phyloP scores from a whole-genome alignment of 108 stramenopile species.

The Craspedostauros australis region DNA sequence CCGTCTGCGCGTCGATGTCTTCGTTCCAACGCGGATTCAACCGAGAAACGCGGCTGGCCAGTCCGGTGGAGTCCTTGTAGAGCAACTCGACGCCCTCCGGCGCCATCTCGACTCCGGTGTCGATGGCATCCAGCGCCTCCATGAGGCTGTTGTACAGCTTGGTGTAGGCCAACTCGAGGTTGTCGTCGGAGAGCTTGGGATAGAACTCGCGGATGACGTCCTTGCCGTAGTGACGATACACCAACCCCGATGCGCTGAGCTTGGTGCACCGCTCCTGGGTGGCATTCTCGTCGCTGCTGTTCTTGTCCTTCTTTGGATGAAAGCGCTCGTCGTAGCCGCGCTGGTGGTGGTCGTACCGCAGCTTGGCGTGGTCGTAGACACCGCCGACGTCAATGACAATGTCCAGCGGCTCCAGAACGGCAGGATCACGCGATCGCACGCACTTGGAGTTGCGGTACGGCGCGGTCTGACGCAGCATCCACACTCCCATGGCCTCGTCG shows the following conservation, averaged over 20 bases:
- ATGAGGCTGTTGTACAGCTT: conserved; percentile 86
- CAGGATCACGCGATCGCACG: conserved; percentile 81
- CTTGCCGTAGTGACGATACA: conserved; percentile 96
- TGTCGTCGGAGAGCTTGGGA: conserved; percentile 44
- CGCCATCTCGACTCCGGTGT: conserved; percentile 92
- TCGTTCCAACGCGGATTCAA: conserved; percentile 96
- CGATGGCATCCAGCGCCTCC: conserved; percentile 98
- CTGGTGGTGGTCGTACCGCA: conserved; percentile 98
- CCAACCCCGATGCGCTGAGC: conserved; percentile 89
- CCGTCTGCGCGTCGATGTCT: conserved; percentile 44
- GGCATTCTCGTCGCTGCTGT: conserved; percentile 10
- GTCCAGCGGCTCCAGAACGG: conserved; percentile 68
- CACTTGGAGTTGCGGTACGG: conserved; percentile 72
- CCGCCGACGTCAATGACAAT: conserved; percentile 98
- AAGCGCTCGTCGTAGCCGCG: conserved; percentile 84
- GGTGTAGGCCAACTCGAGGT: conserved; percentile 53
- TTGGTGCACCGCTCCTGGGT: conserved; percentile 65
- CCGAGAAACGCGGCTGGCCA: conserved; percentile 78
- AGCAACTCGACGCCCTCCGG: conserved; percentile 32
- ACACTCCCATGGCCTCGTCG: conserved; percentile 94
- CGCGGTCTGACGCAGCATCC: conserved; percentile 75
- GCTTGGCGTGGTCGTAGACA: conserved; percentile 76
- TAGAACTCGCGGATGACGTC: conserved; percentile 78
- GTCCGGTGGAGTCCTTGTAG: conserved; percentile 84
- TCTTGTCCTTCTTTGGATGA: conserved; percentile 37